phyloP scores from a whole-genome alignment of 2,329 filamentous ascomycete genomes.

The Neurospora sp. region DNA sequence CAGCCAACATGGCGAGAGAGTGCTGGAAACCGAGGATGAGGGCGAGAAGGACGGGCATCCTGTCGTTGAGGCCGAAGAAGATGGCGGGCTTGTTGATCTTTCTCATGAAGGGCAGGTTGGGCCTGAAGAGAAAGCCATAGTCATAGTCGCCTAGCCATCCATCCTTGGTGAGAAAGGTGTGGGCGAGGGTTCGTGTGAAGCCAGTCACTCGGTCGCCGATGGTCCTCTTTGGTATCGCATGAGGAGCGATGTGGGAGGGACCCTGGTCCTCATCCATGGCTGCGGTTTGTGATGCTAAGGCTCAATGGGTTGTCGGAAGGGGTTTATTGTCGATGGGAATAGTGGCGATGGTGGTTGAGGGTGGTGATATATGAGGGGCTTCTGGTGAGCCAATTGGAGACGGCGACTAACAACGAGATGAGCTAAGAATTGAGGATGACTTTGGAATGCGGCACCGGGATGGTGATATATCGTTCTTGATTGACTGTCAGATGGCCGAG shows the following conservation, averaged over 20 bases:
- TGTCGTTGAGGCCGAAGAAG: constrained; percentile 76
- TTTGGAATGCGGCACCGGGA: neutral
- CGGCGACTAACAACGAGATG: neutral
- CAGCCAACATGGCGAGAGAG: constrained; percentile 64
- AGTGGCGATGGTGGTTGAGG: neutral
- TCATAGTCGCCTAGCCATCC: constrained; percentile 81
- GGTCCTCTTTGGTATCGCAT: constrained; percentile 23
- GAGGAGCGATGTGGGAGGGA: constrained; percentile 38
- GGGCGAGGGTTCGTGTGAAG: constrained; percentile 29
- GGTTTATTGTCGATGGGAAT: neutral
- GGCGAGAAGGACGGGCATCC: constrained; percentile 65
- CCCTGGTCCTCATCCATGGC: constrained; percentile 48
- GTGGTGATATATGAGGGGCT: neutral
- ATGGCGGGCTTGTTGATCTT: constrained; percentile 49
- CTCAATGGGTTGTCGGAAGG: neutral
- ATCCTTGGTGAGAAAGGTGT: constrained; percentile 46
- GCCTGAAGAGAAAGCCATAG: constrained; percentile 79
- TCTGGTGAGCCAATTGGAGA: neutral
- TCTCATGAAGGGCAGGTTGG: constrained; percentile 73
- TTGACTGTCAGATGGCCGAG: neutral
- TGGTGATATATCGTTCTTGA: neutral
- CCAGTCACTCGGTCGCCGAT: constrained; percentile 21
- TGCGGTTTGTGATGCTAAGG: neutral
- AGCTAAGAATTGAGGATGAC: neutral
- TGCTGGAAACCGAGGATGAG: constrained; percentile 72